Evolutionary conservation across 345 rosid species (phyloP), one percentile per base, ranked within the genome.

Genomic region (Toxicodendron radicans): DNA sequence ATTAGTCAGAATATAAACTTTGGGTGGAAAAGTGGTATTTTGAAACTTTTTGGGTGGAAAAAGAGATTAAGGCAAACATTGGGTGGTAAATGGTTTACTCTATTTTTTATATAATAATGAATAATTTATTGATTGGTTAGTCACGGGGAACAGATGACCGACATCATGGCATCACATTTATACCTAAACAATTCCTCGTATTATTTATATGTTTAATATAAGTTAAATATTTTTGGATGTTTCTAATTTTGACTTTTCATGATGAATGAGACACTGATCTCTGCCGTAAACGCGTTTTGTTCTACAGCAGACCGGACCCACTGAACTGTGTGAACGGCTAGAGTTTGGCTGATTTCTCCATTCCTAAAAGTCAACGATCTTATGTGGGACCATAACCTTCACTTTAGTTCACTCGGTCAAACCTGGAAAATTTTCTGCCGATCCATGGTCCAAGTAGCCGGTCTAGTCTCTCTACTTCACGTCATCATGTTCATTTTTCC

Each of bases 231-330:
- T 7, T 51, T 21, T 67, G 23, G 13, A 23, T 1, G 16, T 43
- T 70, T 2, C 38, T 21, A 12, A 17, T 20, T 43, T 72, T 72
- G 75, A 56, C 56, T 43, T 52, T 14, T 63, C 5, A 30, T 7
- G 12, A 1, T 11, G 61, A 14, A 51, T 2, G 33, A 27, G 60
- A 30, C 32, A 5, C 48, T 48, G 32, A 72, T 72, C 68, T 1
- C 54, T 10, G 63, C 61, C 70, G 70, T 64, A 45, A 35, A 58
- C 71, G 58, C 65, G 71, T 56, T 18, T 38, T 17, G 4, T 10
- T 21, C 0, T 5, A n/a, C 54, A 7, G 75, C 61, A 24, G 68
- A 18, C 24, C 5, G 70, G 75, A 32, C 75, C 75, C 75, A 33
- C 75, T 2, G 3, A 12, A 21, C 12, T n/a, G 48, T 23, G 54